Base-by-base conservation (phyloP, 345 rosid genomes). In the Odontarrhena argentea region DNA sequence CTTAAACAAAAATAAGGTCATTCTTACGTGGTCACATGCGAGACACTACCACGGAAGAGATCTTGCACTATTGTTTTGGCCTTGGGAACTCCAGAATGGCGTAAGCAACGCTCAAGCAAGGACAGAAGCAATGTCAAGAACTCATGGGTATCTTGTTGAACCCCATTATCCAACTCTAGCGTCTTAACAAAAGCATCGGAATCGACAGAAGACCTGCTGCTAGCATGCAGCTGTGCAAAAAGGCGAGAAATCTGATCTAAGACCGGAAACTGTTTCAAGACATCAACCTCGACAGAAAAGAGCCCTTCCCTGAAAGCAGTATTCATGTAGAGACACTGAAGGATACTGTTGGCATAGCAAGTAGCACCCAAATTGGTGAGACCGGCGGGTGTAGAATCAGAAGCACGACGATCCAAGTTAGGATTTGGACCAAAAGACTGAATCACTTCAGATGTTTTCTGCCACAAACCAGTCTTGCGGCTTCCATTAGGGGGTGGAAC, bases 111-210 rank as follows among this genome's bases (percentile, higher is more conserved):
- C 79, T 94, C 99, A 75, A 94, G 97, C 80, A 94, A 80, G 74
- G 99, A 91, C 67, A 94, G 87, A 74, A 94, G 84, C 70, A 94
- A 71, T 22, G 96, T 94, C 75, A 88, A 77, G 67, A 94, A 94
- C 86, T 94, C 99, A 67, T 90, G 99, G 72, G 92, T 87, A 79
- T 94, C 99, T 81, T 94, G 99, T 59, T 94, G 99, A 67, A 87
- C 85, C 57, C 89, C 99, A 68, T 94, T 94, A 75, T 94, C 97
- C 67, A 94, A 70, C 83, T 94, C 96, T 40, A 94, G 78, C 3
- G 97, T 84, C 78, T 79, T 84, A 65, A 94, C 90, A 81, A 94
- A 91, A 50, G 99, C 95, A 60, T 95, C 99, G 4, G 97, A 87
- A 77, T 94, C 99, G 60, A 94, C 85, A 74, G 83, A 85, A 37